Percentiles rank a stretch among this genome's conserved stretches.
Conservation (phyloP, 768 basidiomycete species). For the Calocybe gangraenosa region DNA sequence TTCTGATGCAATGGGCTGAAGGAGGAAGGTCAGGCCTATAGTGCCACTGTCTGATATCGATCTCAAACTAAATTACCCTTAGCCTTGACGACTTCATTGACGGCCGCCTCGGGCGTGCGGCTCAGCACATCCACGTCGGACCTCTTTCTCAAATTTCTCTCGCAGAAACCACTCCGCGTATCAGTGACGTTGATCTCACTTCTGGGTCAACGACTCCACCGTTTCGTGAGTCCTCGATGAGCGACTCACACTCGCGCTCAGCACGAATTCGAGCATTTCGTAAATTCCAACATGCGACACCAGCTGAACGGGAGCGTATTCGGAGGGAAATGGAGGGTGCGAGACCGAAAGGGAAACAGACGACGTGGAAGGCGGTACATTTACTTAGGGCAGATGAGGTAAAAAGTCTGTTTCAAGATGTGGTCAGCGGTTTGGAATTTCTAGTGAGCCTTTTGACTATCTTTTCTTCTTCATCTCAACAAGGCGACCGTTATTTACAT, state of each 20-base stretch:
- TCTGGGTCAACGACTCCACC: constrained; percentile 16
- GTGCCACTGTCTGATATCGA: neutral
- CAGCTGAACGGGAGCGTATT: constrained; percentile 60
- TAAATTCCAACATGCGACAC: constrained; percentile 59
- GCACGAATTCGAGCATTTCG: constrained; percentile 77
- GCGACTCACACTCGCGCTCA: constrained; percentile 51
- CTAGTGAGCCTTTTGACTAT: constrained; percentile 54
- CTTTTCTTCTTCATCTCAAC: constrained; percentile 3
- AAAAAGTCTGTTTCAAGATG: constrained; percentile 73
- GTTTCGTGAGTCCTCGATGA: constrained; percentile 2
- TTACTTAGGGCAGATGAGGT: constrained; percentile 84
- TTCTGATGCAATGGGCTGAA: constrained; percentile 94
- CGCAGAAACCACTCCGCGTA: constrained; percentile 22
- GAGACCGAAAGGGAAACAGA: constrained; percentile 18
- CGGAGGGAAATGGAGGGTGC: constrained; percentile 44
- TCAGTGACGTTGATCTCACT: constrained; percentile 17
- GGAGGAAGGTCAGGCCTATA: constrained; percentile 52
- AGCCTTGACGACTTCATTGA: constrained; percentile 86
- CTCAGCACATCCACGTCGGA: constrained; percentile 45
- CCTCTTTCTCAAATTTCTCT: constrained; percentile 26
- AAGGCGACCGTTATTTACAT: constrained; percentile 6
- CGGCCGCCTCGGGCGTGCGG: constrained; percentile 62
- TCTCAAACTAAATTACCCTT: neutral
- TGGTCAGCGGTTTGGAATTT: constrained; percentile 84
- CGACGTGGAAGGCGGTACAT: constrained; percentile 72